Conservation (phyloP, 805 yeast genomes). For the Sugiyamaella chiloensis region DNA sequence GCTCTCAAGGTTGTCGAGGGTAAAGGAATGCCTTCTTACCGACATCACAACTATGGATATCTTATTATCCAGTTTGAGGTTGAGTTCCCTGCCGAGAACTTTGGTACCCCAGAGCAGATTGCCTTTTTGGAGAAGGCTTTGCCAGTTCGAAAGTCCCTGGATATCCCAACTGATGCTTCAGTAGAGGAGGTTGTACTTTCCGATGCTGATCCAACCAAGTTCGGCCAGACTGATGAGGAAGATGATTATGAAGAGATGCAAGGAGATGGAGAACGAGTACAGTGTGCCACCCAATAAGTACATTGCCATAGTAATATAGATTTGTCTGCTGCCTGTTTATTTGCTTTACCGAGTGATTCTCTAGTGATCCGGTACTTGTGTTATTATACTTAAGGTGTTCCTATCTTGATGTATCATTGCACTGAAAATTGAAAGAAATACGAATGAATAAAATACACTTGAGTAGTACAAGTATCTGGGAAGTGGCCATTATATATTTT, state of each 20-base stretch:
- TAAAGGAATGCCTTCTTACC: conserved; percentile 96
- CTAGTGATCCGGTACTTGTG: too few relatives aligned
- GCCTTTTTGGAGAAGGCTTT: conserved; percentile 68
- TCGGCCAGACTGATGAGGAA: conserved; percentile 44
- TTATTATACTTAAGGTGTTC: too few relatives aligned
- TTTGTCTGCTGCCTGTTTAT: too few relatives aligned
- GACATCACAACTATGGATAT: conserved; percentile 86
- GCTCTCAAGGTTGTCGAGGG: conserved; percentile 74
- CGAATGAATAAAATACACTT: too few relatives aligned
- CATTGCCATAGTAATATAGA: too few relatives aligned
- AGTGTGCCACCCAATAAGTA: conserved; percentile 86
- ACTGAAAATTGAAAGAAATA: too few relatives aligned
- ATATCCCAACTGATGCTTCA: conserved; percentile 67
- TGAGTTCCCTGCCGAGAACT: conserved; percentile 79
- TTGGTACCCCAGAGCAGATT: conserved; percentile 67
- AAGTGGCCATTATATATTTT: too few relatives aligned
- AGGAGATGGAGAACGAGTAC: conserved; percentile 69
- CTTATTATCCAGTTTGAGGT: conserved; percentile 80
- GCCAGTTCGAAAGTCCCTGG: conserved; percentile 64
- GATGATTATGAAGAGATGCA: conserved; percentile 50
- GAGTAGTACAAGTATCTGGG: too few relatives aligned
- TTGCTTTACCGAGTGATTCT: too few relatives aligned
- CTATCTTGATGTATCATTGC: too few relatives aligned
- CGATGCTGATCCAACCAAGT: conserved; percentile 65
- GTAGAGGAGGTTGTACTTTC: conserved; percentile 77